A percentile compares a stretch with the other conserved stretches of the same genome.
Evolutionary conservation across 2,329 filamentous ascomycete genomes (phyloP).

Genomic region (Aspergillus novofumigatus): DNA sequence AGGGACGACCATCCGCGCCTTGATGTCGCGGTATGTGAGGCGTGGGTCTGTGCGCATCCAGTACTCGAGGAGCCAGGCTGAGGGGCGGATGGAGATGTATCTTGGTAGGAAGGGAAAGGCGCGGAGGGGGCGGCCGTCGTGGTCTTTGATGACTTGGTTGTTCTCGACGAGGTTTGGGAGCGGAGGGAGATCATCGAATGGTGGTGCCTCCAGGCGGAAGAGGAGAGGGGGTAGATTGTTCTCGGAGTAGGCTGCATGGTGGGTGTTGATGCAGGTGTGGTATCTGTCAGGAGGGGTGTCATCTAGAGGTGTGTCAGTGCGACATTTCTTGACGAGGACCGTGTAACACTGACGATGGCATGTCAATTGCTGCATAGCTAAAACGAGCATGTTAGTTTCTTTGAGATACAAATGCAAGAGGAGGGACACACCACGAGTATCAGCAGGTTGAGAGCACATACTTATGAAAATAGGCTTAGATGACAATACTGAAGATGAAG

Average conservation of each 20-base stretch:
- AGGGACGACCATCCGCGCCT: constrained; percentile 23
- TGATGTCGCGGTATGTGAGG: constrained; percentile 26
- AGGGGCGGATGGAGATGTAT: constrained; percentile 22
- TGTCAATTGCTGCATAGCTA: not conserved
- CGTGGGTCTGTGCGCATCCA: constrained; percentile 27
- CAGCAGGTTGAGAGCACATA: not conserved
- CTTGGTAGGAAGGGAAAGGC: constrained; percentile 25
- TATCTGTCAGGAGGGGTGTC: constrained; percentile 5
- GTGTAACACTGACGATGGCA: not conserved
- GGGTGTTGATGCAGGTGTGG: constrained; percentile 23
- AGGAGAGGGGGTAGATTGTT: constrained; percentile 20
- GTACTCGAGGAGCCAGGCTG: constrained; percentile 28
- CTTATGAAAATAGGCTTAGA: not conserved
- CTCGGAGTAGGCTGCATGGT: constrained; percentile 17
- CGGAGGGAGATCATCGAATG: not conserved
- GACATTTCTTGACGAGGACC: not conserved
- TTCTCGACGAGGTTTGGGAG: constrained; percentile 14
- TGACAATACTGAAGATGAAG: not conserved
- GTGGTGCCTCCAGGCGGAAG: constrained; percentile 19
- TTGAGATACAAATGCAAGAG: not conserved
- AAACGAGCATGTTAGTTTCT: not conserved
- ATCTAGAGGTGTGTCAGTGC: constrained; percentile 1
- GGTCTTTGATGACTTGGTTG: constrained; percentile 7
- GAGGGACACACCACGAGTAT: not conserved
- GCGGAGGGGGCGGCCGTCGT: constrained; percentile 14